These are phyloP conservation scores for Calamus simplicifolius DNA, from an alignment of 176 grass and related monocot species.

Conservation along the genomic window DNA sequence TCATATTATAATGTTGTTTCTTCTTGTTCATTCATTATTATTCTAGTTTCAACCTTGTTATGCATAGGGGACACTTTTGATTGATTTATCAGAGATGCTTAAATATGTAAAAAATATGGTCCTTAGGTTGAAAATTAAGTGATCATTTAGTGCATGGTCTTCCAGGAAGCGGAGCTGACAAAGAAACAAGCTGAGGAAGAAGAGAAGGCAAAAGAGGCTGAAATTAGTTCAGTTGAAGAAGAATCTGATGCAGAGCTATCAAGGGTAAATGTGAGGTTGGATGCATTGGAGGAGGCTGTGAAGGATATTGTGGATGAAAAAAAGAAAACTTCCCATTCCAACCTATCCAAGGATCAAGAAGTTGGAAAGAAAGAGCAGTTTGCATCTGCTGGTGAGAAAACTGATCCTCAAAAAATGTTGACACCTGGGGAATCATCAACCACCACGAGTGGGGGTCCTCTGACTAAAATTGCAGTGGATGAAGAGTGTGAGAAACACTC, in stretches of 20 bases:
- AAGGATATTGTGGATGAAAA: slow-evolving; percentile 60
- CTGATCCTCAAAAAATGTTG: background rate
- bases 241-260: slow-evolving; percentile 51
- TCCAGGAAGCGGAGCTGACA: slow-evolving; percentile 69
- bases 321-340: slow-evolving; percentile 26
- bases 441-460: background rate
- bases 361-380: background rate
- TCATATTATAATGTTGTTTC: background rate
- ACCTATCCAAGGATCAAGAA: slow-evolving; percentile 13
- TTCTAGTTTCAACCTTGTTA: background rate
- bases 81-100: no score
- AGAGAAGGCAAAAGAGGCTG: slow-evolving; percentile 56
- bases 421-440: background rate
- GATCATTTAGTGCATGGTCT: slow-evolving; percentile 18
- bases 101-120: no score
- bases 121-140: background rate
- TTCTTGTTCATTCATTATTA: background rate
- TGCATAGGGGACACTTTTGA: no score
- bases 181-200: slow-evolving; percentile 46
- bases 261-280: slow-evolving; percentile 47
- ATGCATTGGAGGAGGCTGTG: slow-evolving; percentile 52
- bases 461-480: background rate
- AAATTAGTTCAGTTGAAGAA: slow-evolving; percentile 49
- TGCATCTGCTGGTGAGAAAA: slow-evolving; percentile 4
- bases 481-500: background rate